Evolutionary conservation across 2,329 filamentous ascomycete genomes (phyloP).

Genomic region (Diaporthe humulicola): DNA sequence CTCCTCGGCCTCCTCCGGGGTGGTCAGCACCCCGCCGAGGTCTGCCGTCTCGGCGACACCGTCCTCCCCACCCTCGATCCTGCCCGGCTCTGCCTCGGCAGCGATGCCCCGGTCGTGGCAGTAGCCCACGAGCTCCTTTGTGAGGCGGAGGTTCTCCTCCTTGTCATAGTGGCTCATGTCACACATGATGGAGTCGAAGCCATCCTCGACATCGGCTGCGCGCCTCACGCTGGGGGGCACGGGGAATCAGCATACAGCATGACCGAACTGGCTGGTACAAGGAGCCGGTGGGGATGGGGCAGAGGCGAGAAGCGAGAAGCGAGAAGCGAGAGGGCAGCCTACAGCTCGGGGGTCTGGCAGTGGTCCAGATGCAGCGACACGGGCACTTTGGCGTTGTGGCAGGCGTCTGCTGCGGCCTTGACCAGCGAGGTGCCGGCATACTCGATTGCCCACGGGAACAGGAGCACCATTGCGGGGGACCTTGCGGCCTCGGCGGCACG

Average conservation of each 20-base stretch:
- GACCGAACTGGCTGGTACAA: background rate
- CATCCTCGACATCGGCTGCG: slow-evolving; percentile 66
- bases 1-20: slow-evolving; percentile 76
- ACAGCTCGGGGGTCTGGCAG: slow-evolving; percentile 72
- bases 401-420: slow-evolving; percentile 67
- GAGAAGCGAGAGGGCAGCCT: background rate
- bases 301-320: background rate
- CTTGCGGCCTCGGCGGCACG: slow-evolving; percentile 76
- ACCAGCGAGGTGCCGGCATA: slow-evolving; percentile 72
- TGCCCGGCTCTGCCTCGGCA: slow-evolving; percentile 77
- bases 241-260: background rate
- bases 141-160: slow-evolving; percentile 74
- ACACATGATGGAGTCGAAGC: slow-evolving; percentile 80
- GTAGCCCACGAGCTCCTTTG: slow-evolving; percentile 71
- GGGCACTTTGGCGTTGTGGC: slow-evolving; percentile 69
- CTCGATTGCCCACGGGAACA: slow-evolving; percentile 81
- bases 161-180: slow-evolving; percentile 80
- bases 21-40: slow-evolving; percentile 69
- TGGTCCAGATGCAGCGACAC: slow-evolving; percentile 76
- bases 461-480: slow-evolving; percentile 78
- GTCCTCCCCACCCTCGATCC: slow-evolving; percentile 73
- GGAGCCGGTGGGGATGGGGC: background rate
- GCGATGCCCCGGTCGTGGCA: slow-evolving; percentile 75
- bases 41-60: slow-evolving; percentile 74
- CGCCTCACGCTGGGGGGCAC: slow-evolving; percentile 57